These are phyloP conservation scores for Acorus gramineus DNA, from an alignment of 106 monocot species.

Conservation along the genomic window DNA sequence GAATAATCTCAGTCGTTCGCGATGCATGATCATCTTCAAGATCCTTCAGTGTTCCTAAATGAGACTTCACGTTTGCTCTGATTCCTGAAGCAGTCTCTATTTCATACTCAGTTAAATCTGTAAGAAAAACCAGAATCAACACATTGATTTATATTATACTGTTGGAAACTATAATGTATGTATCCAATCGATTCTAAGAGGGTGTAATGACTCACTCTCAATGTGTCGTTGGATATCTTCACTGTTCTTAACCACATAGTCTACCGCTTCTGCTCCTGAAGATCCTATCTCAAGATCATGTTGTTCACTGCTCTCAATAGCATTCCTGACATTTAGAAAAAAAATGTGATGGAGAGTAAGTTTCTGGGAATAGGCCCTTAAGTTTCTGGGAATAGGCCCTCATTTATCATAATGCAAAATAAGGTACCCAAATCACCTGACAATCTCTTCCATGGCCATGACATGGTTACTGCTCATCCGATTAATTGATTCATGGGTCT, in stretches of 20 bases:
- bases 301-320: constrained; percentile 51
- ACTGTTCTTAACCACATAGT: constrained; percentile 32
- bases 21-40: constrained; percentile 36
- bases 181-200: neutral
- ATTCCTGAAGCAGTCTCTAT: constrained; percentile 23
- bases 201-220: constrained; percentile 32
- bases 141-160: no score
- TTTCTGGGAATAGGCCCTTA: neutral
- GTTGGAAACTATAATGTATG: neutral
- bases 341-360: neutral
- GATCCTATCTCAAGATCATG: constrained; percentile 54
- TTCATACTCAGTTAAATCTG: constrained; percentile 39
- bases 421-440: constrained; percentile 30
- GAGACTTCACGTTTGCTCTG: constrained; percentile 26
- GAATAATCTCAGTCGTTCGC: constrained; percentile 25
- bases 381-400: no score
- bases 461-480: constrained; percentile 47
- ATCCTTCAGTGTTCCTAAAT: constrained; percentile 22
- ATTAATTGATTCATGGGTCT: constrained; percentile 28
- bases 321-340: constrained; percentile 24
- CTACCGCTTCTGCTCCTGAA: constrained; percentile 30
- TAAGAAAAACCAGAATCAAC: neutral
- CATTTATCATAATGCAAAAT: neutral
- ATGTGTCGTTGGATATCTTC: constrained; percentile 28
- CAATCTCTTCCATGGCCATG: constrained; percentile 39